Evolutionary conservation across 2,329 filamentous ascomycete genomes (phyloP), one percentile per base, ranked within the genome.

Genomic region (Scytalidium lignicola): DNA sequence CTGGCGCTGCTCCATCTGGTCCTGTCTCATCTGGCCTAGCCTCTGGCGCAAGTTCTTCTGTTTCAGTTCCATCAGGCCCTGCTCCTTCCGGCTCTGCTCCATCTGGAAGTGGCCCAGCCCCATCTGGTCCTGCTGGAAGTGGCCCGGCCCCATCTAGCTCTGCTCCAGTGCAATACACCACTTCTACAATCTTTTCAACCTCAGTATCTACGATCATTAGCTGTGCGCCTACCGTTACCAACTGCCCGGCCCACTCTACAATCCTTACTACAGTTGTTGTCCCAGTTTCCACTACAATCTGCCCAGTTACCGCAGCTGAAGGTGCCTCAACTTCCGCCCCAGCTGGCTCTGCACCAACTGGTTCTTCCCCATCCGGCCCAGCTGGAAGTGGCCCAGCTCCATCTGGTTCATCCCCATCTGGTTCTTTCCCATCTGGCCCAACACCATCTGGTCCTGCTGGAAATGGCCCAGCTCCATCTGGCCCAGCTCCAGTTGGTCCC

Each of bases 131-230:
- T 42, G 42, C 20, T 21, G n/a, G n/a, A n/a, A n/a, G n/a, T n/a
- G n/a, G n/a, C n/a, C n/a, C n/a, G n/a, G n/a, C n/a, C n/a, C n/a
- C n/a, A n/a, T n/a, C n/a, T n/a, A n/a, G n/a, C n/a, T n/a, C n/a
- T n/a, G n/a, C n/a, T n/a, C 62, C 26, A 44, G 39, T 41, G 26
- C 46, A 39, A 26, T 44, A 49, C 44, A 55, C 54, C 19, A 56
- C 54, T 52, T 74, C 74, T 2, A 77, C 76, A 39, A 64, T 79
- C 62, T 77, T 69, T 69, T 72, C 70, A 52, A 80, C 77, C 43
- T 62, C 65, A 2, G 62, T 72, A 53, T 68, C 68, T 51, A 80
- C 76, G 48, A 67, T 80, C 64, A 78, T 71, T 51, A 73, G 69
- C 60, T 76, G 74, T 55, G 71, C 62, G 15, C 55, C 69, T 22